Evolutionary conservation across 176 grass and related monocot species (phyloP).

Genomic region (maize (Zea mays)): Zm-B73-REFERENCE-NAM-5.0 NC_050096.1:19815001-19815500

Average conservation of each 20-base stretch:
- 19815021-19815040: slow-evolving; percentile 45
- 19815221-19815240: slow-evolving; percentile 60
- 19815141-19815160: slow-evolving; percentile 67
- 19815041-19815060: background rate
- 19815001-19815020: slow-evolving; percentile 10
- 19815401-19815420: slow-evolving; percentile 91
- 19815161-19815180: slow-evolving; percentile 63
- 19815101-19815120: slow-evolving; percentile 36
- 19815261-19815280: slow-evolving; percentile 76
- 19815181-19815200: slow-evolving; percentile 77
- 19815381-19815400: slow-evolving; percentile 89
- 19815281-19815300: slow-evolving; percentile 75
- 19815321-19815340: slow-evolving; percentile 79
- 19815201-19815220: slow-evolving; percentile 74
- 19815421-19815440: slow-evolving; percentile 86
- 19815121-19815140: slow-evolving; percentile 71
- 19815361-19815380: slow-evolving; percentile 74
- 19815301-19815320: slow-evolving; percentile 89
- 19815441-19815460: slow-evolving; percentile 73
- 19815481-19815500: background rate
- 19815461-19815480: slow-evolving; percentile 34
- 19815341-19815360: slow-evolving; percentile 83
- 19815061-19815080: slow-evolving; percentile 32
- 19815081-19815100: slow-evolving; percentile 42
- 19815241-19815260: slow-evolving; percentile 78